phyloP scores from a whole-genome alignment of 1,284 basidiomycete species.

The Ustilago vetiveriae region DNA sequence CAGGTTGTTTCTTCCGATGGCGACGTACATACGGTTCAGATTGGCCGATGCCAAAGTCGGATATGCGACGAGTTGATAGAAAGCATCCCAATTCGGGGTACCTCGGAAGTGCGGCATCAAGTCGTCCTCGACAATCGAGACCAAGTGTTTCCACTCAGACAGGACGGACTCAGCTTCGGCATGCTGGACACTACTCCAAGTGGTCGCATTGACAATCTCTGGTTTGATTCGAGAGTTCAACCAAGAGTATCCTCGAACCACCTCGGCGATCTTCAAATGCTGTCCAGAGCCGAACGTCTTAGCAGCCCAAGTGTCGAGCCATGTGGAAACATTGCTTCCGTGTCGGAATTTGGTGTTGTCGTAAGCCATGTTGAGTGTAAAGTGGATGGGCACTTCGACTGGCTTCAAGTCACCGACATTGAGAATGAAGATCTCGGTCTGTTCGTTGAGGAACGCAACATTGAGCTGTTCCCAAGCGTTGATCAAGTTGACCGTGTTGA shows the following conservation, averaged over 20 bases:
- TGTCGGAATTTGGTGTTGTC: slow-evolving; percentile 68
- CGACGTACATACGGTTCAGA: slow-evolving; percentile 27
- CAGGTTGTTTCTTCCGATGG: slow-evolving; percentile 26
- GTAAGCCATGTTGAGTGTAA: slow-evolving; percentile 76
- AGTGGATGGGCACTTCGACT: slow-evolving; percentile 75
- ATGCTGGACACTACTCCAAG: slow-evolving; percentile 75
- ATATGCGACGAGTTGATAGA: slow-evolving; percentile 32
- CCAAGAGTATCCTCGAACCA: slow-evolving; percentile 74
- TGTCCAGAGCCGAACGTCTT: slow-evolving; percentile 74
- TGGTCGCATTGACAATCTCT: slow-evolving; percentile 75
- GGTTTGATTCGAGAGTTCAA: slow-evolving; percentile 76
- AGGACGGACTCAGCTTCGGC: slow-evolving; percentile 72
- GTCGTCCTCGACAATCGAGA: slow-evolving; percentile 6
- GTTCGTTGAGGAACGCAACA: slow-evolving; percentile 46
- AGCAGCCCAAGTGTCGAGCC: slow-evolving; percentile 73
- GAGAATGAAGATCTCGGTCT: slow-evolving; percentile 66
- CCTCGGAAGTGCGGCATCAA: slow-evolving; percentile 13
- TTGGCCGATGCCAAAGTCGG: slow-evolving; percentile 24
- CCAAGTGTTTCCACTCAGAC: slow-evolving; percentile 10
- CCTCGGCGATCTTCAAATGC: slow-evolving; percentile 68
- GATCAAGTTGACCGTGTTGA: slow-evolving; percentile 58
- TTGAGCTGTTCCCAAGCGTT: slow-evolving; percentile 51
- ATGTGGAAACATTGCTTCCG: slow-evolving; percentile 69
- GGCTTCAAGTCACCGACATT: slow-evolving; percentile 77
- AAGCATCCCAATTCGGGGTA: slow-evolving; percentile 24